Conservation (phyloP, 176 grass and related monocot species). For the Phragmites australis region DNA sequence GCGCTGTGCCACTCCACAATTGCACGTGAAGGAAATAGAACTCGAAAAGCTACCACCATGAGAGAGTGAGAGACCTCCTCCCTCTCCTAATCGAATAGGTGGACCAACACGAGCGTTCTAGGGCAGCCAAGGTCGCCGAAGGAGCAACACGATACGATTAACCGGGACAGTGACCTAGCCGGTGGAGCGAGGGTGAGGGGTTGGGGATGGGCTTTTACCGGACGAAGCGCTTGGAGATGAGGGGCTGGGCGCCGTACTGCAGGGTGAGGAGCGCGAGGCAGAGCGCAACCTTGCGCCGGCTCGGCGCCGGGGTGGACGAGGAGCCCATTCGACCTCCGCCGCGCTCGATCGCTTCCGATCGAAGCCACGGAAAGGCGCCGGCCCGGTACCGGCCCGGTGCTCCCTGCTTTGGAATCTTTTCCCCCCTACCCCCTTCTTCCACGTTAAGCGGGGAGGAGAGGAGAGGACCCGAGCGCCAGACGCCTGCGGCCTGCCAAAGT, state of each 20-base stretch:
- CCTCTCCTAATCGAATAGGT: constrained; percentile 4
- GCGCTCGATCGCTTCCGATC: constrained; percentile 21
- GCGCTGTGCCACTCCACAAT: background rate
- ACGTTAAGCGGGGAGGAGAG: too few species aligned
- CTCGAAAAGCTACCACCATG: background rate
- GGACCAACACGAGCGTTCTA: background rate
- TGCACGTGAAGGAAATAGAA: background rate
- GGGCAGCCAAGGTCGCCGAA: background rate
- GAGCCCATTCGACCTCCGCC: constrained; percentile 38
- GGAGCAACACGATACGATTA: background rate
- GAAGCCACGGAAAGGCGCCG: constrained; percentile 16
- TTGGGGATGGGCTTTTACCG: constrained; percentile 46
- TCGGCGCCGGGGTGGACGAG: constrained; percentile 33
- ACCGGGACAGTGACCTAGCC: background rate
- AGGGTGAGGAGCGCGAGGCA: constrained; percentile 79
- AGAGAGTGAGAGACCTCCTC: background rate
- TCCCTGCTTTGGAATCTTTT: background rate
- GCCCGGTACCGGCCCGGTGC: background rate
- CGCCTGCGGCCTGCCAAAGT: too few species aligned
- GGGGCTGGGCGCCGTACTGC: constrained; percentile 94
- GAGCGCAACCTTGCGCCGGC: constrained; percentile 66
- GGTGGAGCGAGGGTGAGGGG: background rate
- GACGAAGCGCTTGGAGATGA: constrained; percentile 93
- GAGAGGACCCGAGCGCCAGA: too few species aligned
- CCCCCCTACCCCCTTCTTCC: too few species aligned